phyloP scores from a whole-genome alignment of 192 early-diverging fungal genomes.

The Mortierella claussenii region DNA sequence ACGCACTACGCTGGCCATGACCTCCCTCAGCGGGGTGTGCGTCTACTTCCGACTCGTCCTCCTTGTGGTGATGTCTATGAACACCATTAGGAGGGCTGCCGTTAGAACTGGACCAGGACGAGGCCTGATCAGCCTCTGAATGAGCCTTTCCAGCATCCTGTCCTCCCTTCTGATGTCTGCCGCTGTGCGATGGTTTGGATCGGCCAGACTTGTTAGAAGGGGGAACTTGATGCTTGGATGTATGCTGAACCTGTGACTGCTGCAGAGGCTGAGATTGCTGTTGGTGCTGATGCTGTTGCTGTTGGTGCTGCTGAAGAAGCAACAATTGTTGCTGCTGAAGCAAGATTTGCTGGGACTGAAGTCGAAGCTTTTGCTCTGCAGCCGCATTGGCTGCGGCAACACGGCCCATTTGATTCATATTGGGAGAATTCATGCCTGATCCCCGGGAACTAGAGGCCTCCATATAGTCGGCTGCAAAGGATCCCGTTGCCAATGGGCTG shows the following conservation, averaged over 20 bases:
- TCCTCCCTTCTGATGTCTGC: conserved; percentile 22
- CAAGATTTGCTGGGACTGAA: conserved; percentile 64
- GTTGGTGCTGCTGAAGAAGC: conserved; percentile 62
- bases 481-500: conserved; percentile 13
- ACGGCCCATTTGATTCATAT: conserved; percentile 41
- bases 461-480: conserved; percentile 34
- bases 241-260: conserved; percentile 55
- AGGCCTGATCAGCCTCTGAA: conserved; percentile 20
- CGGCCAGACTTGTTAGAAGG: conserved; percentile 36
- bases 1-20: conserved; percentile 79
- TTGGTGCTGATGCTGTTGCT: conserved; percentile 55
- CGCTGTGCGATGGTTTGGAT: conserved; percentile 38
- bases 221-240: conserved; percentile 30
- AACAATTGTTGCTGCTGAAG: conserved; percentile 42
- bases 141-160: conserved; percentile 17
- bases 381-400: conserved; percentile 37
- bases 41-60: conserved; percentile 28
- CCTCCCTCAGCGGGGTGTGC: conserved; percentile 54
- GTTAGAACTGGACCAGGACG: conserved; percentile 35
- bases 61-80: conserved; percentile 21
- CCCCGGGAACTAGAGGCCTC: conserved; percentile 21
- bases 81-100: conserved; percentile 30
- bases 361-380: conserved; percentile 62
- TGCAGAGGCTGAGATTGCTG: conserved; percentile 62
- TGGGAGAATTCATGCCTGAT: conserved; percentile 39